Base-by-base conservation (phyloP, 352 stramenopile genomes). In the Phytopythium aichiense region DNA sequence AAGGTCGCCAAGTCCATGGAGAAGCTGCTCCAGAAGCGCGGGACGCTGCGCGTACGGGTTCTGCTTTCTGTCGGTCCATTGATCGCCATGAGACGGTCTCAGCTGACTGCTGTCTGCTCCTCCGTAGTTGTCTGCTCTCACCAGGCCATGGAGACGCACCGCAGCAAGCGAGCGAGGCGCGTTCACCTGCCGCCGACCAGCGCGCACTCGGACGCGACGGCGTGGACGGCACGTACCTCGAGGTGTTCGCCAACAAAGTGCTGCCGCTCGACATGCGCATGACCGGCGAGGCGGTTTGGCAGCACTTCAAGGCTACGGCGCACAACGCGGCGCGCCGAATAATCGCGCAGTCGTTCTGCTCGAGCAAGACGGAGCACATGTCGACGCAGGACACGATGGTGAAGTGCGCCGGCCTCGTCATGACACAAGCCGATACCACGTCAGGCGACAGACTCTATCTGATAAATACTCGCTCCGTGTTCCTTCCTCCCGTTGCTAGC, bases 331-430 rank as follows among this genome's bases (percentile, higher is more conserved):
- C 56, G 30, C 62, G 63, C 35, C 20, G n/a, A n/a, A n/a, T n/a
- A n/a, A n/a, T 67, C 8, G 57, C 64, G 55, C 53, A 45, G 31
- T 62, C 56, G 56, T 71, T 68, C 23, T 68, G 60, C 28, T 54
- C 62, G 15, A 61, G 61, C 50, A 23, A 31, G 30, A 60, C 31
- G 20, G 46, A 79, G 71, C 43, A 63, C 43, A 53, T 72, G 33
- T 67, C 70, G 52, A 77, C 74, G 7, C 68, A 78, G 35, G 77
- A 88, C 59, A 88, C 75, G 22, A 73, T 87, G 25, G 65, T 84
- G 40, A 78, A 88, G 51, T 71, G 80, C 56, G 83, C 85, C 59
- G 74, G 76, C 23, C 60, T 87, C n/a, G 81, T 18, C 56, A 77
- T 16, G 75, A 66, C 11, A 79, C 50, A 77, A 49, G 16, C 2